phyloP scores from a whole-genome alignment of 371 early-diverging fungal species.

The Zychaea mexicana region DNA sequence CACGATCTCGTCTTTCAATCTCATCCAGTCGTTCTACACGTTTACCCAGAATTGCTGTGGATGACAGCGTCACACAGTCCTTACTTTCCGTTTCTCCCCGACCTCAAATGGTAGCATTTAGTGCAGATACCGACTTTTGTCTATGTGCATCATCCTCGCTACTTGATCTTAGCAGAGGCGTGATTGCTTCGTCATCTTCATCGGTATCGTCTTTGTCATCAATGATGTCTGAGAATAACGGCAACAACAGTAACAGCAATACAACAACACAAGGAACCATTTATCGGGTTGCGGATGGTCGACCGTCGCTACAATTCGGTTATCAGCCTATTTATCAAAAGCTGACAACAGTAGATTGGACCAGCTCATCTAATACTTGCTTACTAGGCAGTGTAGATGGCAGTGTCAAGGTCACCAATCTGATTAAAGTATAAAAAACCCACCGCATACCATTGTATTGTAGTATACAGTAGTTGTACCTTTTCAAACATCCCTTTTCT shows the following conservation, averaged over 20 bases:
- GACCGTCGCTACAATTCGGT: conserved; percentile 45
- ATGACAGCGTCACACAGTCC: conserved; percentile 38
- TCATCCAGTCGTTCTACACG: conserved; percentile 29
- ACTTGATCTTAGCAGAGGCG: not conserved
- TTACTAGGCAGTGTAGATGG: conserved; percentile 59
- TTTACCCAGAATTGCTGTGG: conserved; percentile 20
- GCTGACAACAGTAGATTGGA: conserved; percentile 62
- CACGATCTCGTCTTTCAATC: conserved; percentile 25
- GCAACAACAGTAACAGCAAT: not conserved
- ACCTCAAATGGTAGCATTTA: conserved; percentile 51
- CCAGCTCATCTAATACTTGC: conserved; percentile 56
- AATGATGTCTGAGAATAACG: conserved; percentile 8
- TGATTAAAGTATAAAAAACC: conserved; percentile 57
- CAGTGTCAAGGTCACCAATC: conserved; percentile 55
- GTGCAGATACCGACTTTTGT: conserved; percentile 48
- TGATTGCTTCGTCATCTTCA: conserved; percentile 9
- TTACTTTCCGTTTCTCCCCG: conserved; percentile 38
- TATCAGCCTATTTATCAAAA: conserved; percentile 43
- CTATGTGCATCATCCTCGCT: conserved; percentile 32
- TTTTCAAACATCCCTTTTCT: no score
- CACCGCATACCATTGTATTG: no score
- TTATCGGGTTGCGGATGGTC: conserved; percentile 40
- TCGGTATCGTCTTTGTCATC: conserved; percentile 11
- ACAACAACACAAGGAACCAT: conserved; percentile 29
- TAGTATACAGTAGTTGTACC: no score